Evolutionary conservation across 495 filamentous ascomycete species (phyloP), one percentile per base, ranked within the genome.

Genomic region (Aspergillus ellipticus): DNA sequence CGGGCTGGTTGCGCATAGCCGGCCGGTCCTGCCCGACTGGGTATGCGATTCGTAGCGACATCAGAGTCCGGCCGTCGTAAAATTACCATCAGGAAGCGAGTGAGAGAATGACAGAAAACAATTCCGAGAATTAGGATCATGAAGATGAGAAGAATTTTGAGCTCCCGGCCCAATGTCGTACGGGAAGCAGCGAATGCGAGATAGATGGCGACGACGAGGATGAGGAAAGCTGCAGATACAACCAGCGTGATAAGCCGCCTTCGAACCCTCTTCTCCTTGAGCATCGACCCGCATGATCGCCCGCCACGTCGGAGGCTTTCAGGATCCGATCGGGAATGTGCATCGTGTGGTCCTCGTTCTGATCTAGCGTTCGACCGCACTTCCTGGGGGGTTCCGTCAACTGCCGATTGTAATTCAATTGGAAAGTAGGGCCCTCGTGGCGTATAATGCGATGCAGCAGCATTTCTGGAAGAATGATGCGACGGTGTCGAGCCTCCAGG

Each of bases 41-140:
- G 59, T 31, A 65, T 54, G 21, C 52, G 58, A 52, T 59, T 58
- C n/a, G 52, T 35, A 37, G 56, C 48, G 28, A 49, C 37, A 24
- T 28, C 49, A 73, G 56, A 76, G 35, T 62, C 65, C 16, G 68
- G 66, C 28, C 70, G 64, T 51, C 66, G 77, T 51, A 81, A 65
- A 26, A 81, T 64, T 33, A 85, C 66, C 76, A 92, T 83, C 70
- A 82, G 87, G 19, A 93, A 79, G 11, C 87, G 82, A 51, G 90
- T 82, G 7, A 92, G 71, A 22, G 84, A 81, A 73, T 96, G 88
- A 60, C 82, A 87, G 74, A 93, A 92, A 68, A 92, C 79, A 61
- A 95, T 85, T 4, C 85, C 85, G 51, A 85, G 78, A 39, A 85
- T 68, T 48, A 93, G 60, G 59, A 92, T 86, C 63, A 90, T 77